phyloP scores from a whole-genome alignment of 345 rosid species.

The Lepidium aucheri region DNA sequence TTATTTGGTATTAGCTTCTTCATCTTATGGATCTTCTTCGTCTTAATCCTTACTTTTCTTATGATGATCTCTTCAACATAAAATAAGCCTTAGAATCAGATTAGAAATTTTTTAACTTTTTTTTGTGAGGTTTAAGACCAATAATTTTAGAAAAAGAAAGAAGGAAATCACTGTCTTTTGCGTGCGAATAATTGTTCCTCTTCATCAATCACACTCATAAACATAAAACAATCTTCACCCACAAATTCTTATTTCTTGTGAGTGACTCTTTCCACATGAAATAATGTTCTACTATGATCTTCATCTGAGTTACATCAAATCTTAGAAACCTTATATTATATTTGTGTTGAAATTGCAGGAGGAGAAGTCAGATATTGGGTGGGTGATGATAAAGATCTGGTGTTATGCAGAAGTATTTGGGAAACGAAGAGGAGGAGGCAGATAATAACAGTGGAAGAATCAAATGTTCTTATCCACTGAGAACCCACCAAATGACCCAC shows the following conservation, averaged over 20 bases:
- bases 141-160: neutral
- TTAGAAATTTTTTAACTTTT: conserved; percentile 13
- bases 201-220: neutral
- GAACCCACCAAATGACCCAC: conserved; percentile 70
- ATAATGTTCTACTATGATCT: conserved; percentile 30
- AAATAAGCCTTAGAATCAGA: conserved; percentile 23
- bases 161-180: neutral
- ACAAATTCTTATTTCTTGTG: neutral
- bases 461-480: conserved; percentile 80
- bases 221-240: neutral
- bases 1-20: neutral
- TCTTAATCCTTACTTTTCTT: neutral
- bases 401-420: conserved; percentile 55
- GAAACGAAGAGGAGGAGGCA: conserved; percentile 32
- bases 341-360: neutral
- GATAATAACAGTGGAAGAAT: conserved; percentile 42
- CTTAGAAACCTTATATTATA: neutral
- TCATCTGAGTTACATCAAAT: neutral
- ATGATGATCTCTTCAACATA: conserved; percentile 20
- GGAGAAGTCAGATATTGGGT: neutral
- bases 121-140: neutral
- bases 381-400: conserved; percentile 17
- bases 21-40: conserved; percentile 1
- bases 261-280: conserved; percentile 40
- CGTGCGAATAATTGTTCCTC: conserved; percentile 19